Percentiles rank a stretch among this genome's conserved stretches.
These are phyloP conservation scores for Metarhizium robertsii DNA, from an alignment of 2,329 filamentous ascomycete species.

Conservation along the genomic window DNA sequence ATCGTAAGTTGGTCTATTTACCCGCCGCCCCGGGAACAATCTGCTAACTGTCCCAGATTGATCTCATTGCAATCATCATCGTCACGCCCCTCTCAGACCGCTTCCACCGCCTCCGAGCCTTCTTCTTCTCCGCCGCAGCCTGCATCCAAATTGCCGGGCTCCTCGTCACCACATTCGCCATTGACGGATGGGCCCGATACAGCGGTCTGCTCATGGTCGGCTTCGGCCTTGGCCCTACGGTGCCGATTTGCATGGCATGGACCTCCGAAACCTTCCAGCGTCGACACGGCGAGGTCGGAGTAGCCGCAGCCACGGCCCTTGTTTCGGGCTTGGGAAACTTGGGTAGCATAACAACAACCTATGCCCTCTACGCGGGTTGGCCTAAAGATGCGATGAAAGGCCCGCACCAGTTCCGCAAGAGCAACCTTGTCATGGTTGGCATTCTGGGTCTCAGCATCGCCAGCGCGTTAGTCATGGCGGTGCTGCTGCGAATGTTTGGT, in stretches of 20 bases:
- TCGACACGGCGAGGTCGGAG: constrained; percentile 82
- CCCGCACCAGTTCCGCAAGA: constrained; percentile 64
- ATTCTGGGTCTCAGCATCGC: constrained; percentile 72
- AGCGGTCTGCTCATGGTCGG: constrained; percentile 83
- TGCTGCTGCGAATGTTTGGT: constrained; percentile 51
- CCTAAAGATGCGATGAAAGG: constrained; percentile 62
- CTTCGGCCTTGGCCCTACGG: constrained; percentile 82
- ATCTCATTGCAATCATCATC: constrained; percentile 76
- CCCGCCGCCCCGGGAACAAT: not conserved
- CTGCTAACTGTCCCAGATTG: constrained; percentile 48
- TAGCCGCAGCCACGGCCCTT: constrained; percentile 75
- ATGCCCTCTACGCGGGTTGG: constrained; percentile 85
- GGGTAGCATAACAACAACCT: constrained; percentile 78
- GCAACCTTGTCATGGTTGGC: constrained; percentile 81
- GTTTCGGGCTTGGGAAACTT: constrained; percentile 83
- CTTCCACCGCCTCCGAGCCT: constrained; percentile 68
- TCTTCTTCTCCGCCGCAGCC: constrained; percentile 72
- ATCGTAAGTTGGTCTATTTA: constrained; percentile 48
- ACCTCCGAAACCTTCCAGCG: constrained; percentile 83
- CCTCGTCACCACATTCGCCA: constrained; percentile 66
- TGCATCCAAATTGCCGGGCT: constrained; percentile 76
- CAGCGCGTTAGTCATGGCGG: constrained; percentile 59
- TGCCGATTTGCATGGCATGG: constrained; percentile 92
- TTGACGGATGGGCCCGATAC: constrained; percentile 73
- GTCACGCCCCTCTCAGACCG: constrained; percentile 80